Evolutionary conservation across 2,329 filamentous ascomycete species (phyloP).

Genomic region (Colletotrichum filicis): DNA sequence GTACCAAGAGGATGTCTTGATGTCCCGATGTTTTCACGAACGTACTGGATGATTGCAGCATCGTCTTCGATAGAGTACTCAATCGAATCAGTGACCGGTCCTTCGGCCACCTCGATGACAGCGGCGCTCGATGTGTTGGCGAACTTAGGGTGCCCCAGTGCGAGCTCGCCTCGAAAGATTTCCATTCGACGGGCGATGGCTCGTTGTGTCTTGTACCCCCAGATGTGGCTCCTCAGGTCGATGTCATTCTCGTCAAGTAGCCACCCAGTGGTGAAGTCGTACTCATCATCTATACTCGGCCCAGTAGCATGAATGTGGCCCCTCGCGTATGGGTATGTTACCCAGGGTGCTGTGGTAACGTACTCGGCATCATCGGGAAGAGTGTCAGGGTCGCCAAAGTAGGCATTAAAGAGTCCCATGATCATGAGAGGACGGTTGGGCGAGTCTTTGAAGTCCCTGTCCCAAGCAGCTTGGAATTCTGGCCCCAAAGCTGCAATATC

Average conservation of each 20-base stretch:
- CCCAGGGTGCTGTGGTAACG: constrained; percentile 60
- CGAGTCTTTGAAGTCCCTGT: constrained; percentile 55
- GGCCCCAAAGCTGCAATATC: constrained; percentile 62
- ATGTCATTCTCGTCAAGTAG: constrained; percentile 57
- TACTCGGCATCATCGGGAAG: constrained; percentile 54
- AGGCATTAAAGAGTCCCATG: constrained; percentile 37
- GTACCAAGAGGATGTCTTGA: constrained; percentile 59
- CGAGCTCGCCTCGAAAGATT: constrained; percentile 61
- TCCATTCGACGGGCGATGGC: constrained; percentile 68
- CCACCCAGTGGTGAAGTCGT: constrained; percentile 64
- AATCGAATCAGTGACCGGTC: constrained; percentile 48
- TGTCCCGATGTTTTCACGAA: constrained; percentile 52
- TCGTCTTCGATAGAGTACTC: constrained; percentile 62
- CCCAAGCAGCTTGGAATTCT: constrained; percentile 61
- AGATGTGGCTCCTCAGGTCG: constrained; percentile 70
- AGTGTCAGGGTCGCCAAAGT: constrained; percentile 47
- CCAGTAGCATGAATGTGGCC: constrained; percentile 66
- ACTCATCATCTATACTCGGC: constrained; percentile 45
- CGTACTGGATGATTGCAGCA: constrained; percentile 56
- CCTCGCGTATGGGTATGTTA: constrained; percentile 69
- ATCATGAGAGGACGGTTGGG: constrained; percentile 41
- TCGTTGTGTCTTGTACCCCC: constrained; percentile 73
- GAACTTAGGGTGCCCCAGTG: constrained; percentile 56
- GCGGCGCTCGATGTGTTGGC: constrained; percentile 51
- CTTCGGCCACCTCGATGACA: constrained; percentile 60